Evolutionary conservation across 139 green algal species (phyloP), one percentile per base, ranked within the genome.

Genomic region (Chlorella sp.): DNA sequence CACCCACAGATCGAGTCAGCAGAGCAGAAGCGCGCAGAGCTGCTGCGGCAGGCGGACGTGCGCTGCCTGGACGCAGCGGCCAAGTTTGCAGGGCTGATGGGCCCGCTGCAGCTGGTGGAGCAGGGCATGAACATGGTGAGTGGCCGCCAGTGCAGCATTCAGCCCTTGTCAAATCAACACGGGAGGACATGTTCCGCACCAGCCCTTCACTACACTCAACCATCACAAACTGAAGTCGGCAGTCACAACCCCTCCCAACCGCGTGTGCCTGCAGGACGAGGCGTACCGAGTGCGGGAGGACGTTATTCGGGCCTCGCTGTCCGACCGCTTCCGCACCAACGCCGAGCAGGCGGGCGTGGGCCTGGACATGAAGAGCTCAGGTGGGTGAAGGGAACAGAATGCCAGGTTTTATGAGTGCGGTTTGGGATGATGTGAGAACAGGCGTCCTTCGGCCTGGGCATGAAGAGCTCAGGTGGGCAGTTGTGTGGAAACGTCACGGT

Each of bases 21-120:
- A 0, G 96, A 98, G 87, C 26, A 51, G 9, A 62, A 87, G 81
- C 91, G 95, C 23, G 44, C 65, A 2, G 44, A 80, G 21, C 82
- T 95, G 39, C 85, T 98, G 60, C 56, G 36, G 1, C 69, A 36
- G 6, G 94, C 95, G 15, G 95, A 97, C 86, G 88, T 64, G 25
- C 82, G 80, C 26, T 92, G 89, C 0, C 76, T 95, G 70, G 65
- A 70, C 26, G 93, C 93, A 6, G 92, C 89, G 11, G 93, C 93
- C 39, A 86, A 92, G 34, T 94, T 93, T 87, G 85, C 63, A 20
- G 85, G 67, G 26, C 20, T 84, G 25, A 16, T 39, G 3, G 70
- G 44, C 23, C 76, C 85, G 30, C 16, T 56, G 28, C 38, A 34
- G n/a, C 62, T 89, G 30, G 57, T 85, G 20, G 51, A 75, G 36